phyloP scores from a whole-genome alignment of 1,284 basidiomycete genomes.

The Moniliella sp. region DNA sequence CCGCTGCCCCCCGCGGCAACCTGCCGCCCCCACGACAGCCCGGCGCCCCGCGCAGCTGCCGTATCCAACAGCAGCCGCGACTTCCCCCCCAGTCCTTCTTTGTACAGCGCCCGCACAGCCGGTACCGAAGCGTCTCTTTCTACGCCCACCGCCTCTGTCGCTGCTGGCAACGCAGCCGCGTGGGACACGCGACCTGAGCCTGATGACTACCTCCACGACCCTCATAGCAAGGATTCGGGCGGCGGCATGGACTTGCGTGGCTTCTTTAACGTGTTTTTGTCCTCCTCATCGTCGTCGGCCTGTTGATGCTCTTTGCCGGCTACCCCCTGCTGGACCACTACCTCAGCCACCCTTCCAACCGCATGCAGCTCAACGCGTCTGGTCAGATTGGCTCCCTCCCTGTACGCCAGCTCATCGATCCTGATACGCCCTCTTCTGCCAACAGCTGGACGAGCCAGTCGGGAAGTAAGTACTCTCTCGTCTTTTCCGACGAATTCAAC shows the following conservation, averaged over 20 bases:
- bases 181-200: constrained; percentile 9
- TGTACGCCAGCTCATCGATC: constrained; percentile 7
- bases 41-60: no score
- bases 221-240: constrained; percentile 1
- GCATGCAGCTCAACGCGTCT: constrained; percentile 4
- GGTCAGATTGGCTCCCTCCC: constrained; percentile 5
- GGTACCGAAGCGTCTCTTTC: no score
- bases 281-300: neutral
- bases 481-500: constrained; percentile 25
- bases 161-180: no score
- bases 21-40: no score
- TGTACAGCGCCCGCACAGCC: no score
- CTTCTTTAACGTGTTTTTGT: constrained; percentile 1
- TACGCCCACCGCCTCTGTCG: no score
- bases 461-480: constrained; percentile 11
- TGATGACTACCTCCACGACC: constrained; percentile 15
- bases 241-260: constrained; percentile 1
- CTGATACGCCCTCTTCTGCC: constrained; percentile 12
- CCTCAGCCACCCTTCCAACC: neutral
- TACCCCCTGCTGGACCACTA: constrained; percentile 1
- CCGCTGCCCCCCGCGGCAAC: no score
- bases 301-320: constrained; percentile 2
- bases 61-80: no score
- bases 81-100: no score
- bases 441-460: constrained; percentile 6